Conservation (phyloP, 495 filamentous ascomycete genomes). For the Aspergillus bridgeri region DNA sequence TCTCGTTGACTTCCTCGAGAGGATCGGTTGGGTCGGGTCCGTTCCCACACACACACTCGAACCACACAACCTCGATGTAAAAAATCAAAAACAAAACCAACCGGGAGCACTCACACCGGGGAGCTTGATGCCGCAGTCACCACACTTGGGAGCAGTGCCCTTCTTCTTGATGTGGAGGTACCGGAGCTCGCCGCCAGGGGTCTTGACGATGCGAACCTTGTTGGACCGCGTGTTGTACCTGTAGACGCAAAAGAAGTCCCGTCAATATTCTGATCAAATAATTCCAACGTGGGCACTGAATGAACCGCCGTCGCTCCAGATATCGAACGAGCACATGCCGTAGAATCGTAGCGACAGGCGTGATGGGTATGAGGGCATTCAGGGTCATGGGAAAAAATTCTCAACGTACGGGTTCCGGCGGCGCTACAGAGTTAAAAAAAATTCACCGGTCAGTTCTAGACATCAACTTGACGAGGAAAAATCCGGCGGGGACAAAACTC, state of each 20-base stretch:
- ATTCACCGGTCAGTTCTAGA: constrained; percentile 22
- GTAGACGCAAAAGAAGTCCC: constrained; percentile 21
- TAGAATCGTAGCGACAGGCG: constrained; percentile 14
- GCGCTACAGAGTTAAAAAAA: constrained; percentile 48
- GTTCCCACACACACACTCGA: background rate
- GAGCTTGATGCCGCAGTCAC: constrained; percentile 96
- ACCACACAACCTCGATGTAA: background rate
- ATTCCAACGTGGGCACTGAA: constrained; percentile 3
- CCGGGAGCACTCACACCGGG: constrained; percentile 72
- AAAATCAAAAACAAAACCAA: constrained; percentile 19
- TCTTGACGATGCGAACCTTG: constrained; percentile 94
- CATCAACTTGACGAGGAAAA: background rate
- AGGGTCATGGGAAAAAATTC: constrained; percentile 22
- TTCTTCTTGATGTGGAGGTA: constrained; percentile 99
- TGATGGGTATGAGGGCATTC: constrained; percentile 3
- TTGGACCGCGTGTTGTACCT: constrained; percentile 97
- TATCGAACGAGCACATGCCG: constrained; percentile 1
- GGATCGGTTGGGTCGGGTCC: constrained; percentile 1
- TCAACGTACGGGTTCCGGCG: constrained; percentile 84
- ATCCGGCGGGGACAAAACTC: constrained; percentile 31
- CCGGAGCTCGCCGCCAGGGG: constrained; percentile 88
- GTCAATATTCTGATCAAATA: constrained; percentile 35
- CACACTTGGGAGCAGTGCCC: constrained; percentile 94
- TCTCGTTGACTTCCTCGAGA: background rate
- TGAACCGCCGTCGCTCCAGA: constrained; percentile 10